Evolutionary conservation across 2,329 filamentous ascomycete species (phyloP).

Genomic region (Neopestalotiopsis sp.): DNA sequence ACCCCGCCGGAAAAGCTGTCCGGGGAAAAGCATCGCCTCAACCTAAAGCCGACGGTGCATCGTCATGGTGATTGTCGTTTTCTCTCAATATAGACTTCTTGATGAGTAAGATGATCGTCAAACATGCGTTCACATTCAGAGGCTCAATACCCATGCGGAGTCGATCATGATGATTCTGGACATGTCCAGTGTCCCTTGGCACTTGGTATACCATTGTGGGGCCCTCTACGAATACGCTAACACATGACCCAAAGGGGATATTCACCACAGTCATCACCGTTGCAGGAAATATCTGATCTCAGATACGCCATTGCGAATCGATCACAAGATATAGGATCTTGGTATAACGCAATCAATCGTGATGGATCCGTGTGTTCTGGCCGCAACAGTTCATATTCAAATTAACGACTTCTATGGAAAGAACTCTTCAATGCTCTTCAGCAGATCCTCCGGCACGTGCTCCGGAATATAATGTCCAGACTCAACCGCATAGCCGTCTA

Average conservation of each 20-base stretch:
- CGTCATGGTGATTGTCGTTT: not conserved
- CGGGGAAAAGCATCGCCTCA: not conserved
- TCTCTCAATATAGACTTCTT: not conserved
- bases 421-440: slow-evolving; percentile 45
- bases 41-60: not conserved
- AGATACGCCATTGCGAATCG: too few relatives aligned
- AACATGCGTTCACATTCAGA: too few relatives aligned
- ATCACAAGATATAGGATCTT: too few relatives aligned
- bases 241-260: too few relatives aligned
- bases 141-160: too few relatives aligned
- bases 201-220: too few relatives aligned
- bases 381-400: not conserved
- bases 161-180: too few relatives aligned
- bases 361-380: not conserved
- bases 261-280: too few relatives aligned
- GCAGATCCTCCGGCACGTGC: slow-evolving; percentile 51
- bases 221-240: too few relatives aligned
- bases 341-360: rapidly evolving
- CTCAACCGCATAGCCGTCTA: slow-evolving; percentile 48
- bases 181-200: too few relatives aligned
- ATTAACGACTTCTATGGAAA: slow-evolving; percentile 31
- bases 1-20: slow-evolving; percentile 6
- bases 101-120: not conserved
- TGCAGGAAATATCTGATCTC: too few relatives aligned
- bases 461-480: slow-evolving; percentile 58